Base-by-base conservation (phyloP, 768 basidiomycete genomes). In the Leucocoprinus birnbaumii region DNA sequence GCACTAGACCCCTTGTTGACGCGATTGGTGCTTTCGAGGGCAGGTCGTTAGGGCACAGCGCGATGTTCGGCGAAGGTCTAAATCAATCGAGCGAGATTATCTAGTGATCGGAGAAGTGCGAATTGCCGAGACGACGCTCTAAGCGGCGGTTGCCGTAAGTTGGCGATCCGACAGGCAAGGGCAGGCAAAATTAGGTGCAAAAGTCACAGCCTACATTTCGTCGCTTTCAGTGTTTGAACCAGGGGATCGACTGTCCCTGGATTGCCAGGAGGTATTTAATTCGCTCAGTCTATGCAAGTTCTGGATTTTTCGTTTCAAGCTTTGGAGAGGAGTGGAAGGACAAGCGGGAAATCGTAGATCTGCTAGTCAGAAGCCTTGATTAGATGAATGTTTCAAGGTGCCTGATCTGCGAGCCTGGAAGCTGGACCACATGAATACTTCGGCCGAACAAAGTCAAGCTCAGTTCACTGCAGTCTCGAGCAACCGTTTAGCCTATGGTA, bases 131-230 rank as follows among this genome's bases (percentile, higher is more conserved):
- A 19, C n/a, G n/a, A n/a, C n/a, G n/a, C n/a, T n/a, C n/a, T 34
- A 42, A 22, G 44, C 35, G 42, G 31, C n/a, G 24, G 44, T 26
- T 44, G 19, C 51, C 41, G 21, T 21, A 7, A 22, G n/a, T 10
- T 44, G n/a, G 22, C 51, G 51, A 53, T 53, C 51, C 51, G 51
- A 45, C 35, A n/a, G 14, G 18, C 41, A 53, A 53, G 51, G 51
- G 19, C n/a, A 21, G 3, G 22, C 13, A 45, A 44, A 53, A 53
- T 44, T 43, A 53, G 19, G 14, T 6, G 27, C 31, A n/a, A n/a
- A n/a, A n/a, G n/a, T n/a, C n/a, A n/a, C n/a, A n/a, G n/a, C n/a
- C n/a, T n/a, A n/a, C n/a, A n/a, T n/a, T n/a, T n/a, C n/a, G n/a
- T n/a, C n/a, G n/a, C n/a, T n/a, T n/a, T n/a, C n/a, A n/a, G n/a